phyloP scores from a whole-genome alignment of 1,284 basidiomycete species.

The Boletus chippewaensis region DNA sequence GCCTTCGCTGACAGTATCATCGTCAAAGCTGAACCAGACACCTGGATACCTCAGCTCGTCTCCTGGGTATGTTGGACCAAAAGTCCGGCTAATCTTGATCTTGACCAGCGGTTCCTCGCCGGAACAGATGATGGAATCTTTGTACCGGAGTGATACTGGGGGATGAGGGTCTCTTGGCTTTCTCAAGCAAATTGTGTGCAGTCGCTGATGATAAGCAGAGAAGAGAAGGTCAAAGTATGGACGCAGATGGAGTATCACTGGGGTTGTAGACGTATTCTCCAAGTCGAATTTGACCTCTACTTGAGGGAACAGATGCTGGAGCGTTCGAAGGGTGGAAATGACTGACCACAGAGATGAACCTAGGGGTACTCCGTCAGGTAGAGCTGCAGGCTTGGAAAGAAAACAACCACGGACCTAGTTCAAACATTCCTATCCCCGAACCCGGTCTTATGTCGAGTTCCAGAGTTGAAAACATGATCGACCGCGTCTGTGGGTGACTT shows the following conservation, averaged over 20 bases:
- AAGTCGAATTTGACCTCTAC: constrained; percentile 81
- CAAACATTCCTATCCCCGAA: constrained; percentile 70
- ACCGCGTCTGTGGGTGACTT: constrained; percentile 1
- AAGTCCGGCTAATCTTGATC: constrained; percentile 62
- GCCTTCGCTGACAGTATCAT: constrained; percentile 51
- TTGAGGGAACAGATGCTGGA: constrained; percentile 67
- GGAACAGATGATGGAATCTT: constrained; percentile 56
- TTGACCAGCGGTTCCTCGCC: constrained; percentile 54
- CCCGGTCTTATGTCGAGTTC: constrained; percentile 76
- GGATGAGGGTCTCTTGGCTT: constrained; percentile 58
- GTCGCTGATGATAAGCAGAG: constrained; percentile 66
- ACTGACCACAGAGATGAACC: constrained; percentile 79
- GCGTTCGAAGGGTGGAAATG: constrained; percentile 59
- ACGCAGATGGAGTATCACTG: constrained; percentile 70
- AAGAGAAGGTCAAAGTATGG: constrained; percentile 78
- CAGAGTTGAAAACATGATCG: constrained; percentile 54
- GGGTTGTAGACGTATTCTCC: constrained; percentile 63
- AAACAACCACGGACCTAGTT: constrained; percentile 49
- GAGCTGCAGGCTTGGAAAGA: neutral
- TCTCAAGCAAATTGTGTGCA: constrained; percentile 68
- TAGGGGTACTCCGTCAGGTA: constrained; percentile 26
- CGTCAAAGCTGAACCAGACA: constrained; percentile 74
- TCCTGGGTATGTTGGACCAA: constrained; percentile 82
- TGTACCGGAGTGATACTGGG: constrained; percentile 64
- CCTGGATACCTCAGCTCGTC: constrained; percentile 78